These are phyloP conservation scores for Raddia distichophylla DNA, from an alignment of 176 grass and related monocot species.

Conservation along the genomic window DNA sequence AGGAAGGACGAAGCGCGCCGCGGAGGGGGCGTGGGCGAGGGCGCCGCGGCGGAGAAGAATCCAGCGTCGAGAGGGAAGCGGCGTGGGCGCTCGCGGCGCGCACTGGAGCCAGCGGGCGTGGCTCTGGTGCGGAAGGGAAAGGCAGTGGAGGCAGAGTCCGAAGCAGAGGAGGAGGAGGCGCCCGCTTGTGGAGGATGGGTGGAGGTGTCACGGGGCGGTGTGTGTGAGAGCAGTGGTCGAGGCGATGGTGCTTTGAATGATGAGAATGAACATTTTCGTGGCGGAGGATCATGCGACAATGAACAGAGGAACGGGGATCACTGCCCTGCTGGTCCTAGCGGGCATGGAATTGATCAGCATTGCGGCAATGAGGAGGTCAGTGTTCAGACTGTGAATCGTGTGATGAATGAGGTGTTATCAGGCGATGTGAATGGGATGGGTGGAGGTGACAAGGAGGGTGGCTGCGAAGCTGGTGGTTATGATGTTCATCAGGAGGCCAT, in stretches of 20 bases:
- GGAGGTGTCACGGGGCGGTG: conserved; percentile 28
- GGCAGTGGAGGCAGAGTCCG: neutral
- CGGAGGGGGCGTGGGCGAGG: conserved; percentile 6
- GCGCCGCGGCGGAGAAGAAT: neutral
- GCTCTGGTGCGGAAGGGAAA: neutral
- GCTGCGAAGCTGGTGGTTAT: neutral
- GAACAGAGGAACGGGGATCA: neutral
- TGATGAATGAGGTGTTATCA: neutral
- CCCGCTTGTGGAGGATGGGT: neutral
- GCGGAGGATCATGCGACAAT: neutral
- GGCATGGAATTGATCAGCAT: neutral
- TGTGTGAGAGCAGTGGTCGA: neutral
- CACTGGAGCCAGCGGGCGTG: neutral
- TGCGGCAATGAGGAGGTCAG: neutral
- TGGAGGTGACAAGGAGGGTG: neutral
- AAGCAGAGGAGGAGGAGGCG: neutral
- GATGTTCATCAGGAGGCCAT: neutral
- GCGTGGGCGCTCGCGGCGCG: neutral
- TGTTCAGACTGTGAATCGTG: conserved; percentile 27
- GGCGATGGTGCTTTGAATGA: conserved; percentile 22
- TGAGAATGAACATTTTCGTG: neutral
- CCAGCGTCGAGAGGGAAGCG: neutral
- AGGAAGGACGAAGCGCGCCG: conserved; percentile 7
- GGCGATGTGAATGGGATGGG: neutral
- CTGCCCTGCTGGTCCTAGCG: neutral